Conservation (phyloP, 1,284 basidiomycete genomes). For the Ceratobasidium sp. region DNA sequence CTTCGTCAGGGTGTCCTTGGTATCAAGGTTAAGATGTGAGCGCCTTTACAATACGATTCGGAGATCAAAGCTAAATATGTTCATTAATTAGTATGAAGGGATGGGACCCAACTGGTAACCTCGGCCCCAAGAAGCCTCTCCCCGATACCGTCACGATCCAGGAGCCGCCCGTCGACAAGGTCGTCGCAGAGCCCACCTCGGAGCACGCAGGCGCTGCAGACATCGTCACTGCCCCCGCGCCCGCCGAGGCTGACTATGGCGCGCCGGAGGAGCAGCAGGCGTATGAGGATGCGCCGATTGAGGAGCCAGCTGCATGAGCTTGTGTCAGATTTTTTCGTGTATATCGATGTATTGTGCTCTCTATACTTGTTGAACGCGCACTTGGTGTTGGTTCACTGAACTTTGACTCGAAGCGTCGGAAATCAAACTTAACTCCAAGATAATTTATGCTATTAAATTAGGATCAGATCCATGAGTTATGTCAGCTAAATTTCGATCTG, state of each 20-base stretch:
- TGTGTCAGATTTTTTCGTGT: slow-evolving; percentile 19
- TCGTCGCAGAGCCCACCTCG: slow-evolving; percentile 82
- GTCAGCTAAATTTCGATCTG: slow-evolving; percentile 35
- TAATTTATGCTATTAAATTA: too few relatives aligned
- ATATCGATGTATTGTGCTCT: slow-evolving; percentile 34
- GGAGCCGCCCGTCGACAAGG: slow-evolving; percentile 86
- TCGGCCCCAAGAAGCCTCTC: slow-evolving; percentile 93
- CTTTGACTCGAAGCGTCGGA: background rate
- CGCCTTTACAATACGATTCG: slow-evolving; percentile 37
- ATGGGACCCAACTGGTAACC: slow-evolving; percentile 90
- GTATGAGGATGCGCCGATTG: slow-evolving; percentile 38
- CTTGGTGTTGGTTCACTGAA: slow-evolving; percentile 9
- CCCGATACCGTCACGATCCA: slow-evolving; percentile 95
- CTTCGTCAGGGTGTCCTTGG: slow-evolving; percentile 99
- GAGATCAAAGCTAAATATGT: slow-evolving; percentile 34
- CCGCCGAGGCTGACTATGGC: slow-evolving; percentile 37
- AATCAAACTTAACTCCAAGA: too few relatives aligned
- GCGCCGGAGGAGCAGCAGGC: slow-evolving; percentile 11
- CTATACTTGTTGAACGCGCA: slow-evolving; percentile 22
- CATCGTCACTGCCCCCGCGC: background rate
- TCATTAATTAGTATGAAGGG: slow-evolving; percentile 87
- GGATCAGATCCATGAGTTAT: background rate
- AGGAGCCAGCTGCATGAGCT: slow-evolving; percentile 8
- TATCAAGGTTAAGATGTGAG: slow-evolving; percentile 99
- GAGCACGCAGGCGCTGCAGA: slow-evolving; percentile 64